Percentiles rank a stretch among this genome's conserved stretches.
Evolutionary conservation across 148 eudicot genomes (phyloP).

Genomic region (Spergularia bocconei): DNA sequence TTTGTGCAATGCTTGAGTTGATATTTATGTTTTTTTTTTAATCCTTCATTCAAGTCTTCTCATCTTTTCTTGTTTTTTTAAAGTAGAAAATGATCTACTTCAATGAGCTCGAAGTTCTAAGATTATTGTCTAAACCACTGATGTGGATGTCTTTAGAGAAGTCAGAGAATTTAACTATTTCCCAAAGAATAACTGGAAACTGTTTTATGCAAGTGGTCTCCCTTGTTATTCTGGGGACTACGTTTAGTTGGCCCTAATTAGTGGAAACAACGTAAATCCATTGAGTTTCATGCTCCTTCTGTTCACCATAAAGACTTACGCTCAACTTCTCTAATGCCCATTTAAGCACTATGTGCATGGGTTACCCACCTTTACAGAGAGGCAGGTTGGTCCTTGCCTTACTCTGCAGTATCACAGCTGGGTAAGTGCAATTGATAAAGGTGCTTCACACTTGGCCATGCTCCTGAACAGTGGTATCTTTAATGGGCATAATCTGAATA

Average conservation of each 20-base stretch:
- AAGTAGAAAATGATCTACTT: background rate
- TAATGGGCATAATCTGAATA: background rate
- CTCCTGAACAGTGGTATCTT: background rate
- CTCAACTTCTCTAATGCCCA: background rate
- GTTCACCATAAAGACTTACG: background rate
- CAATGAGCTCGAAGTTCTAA: background rate
- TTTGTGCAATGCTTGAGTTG: background rate
- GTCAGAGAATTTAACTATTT: background rate
- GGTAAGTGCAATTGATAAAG: background rate
- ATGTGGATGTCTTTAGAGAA: background rate
- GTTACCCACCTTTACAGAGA: background rate
- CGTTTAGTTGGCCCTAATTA: background rate
- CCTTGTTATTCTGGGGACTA: background rate
- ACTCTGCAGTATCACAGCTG: background rate
- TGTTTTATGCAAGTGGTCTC: background rate
- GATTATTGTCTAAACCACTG: background rate
- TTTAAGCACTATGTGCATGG: background rate
- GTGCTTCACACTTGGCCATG: slow-evolving; percentile 1
- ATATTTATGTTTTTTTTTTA: background rate
- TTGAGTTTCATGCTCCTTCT: background rate
- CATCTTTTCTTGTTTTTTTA: background rate
- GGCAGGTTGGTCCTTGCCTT: background rate
- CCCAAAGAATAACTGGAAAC: background rate
- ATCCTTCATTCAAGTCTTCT: background rate
- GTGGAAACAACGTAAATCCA: background rate